Conservation (phyloP, 2,329 filamentous ascomycete genomes). For the Colletotrichum echinochloae region DNA sequence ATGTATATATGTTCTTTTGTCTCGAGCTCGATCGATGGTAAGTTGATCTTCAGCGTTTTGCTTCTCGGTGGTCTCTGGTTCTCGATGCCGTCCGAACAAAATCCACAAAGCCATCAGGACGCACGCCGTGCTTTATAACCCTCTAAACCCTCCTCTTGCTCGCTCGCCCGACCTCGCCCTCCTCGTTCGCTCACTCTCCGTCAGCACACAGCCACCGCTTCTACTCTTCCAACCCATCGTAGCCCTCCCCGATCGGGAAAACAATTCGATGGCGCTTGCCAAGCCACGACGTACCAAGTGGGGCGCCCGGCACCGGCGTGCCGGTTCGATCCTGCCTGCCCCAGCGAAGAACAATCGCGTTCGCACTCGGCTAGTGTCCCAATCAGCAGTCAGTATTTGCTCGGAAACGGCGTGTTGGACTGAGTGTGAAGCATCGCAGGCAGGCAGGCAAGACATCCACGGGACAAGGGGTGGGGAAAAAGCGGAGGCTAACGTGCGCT, state of each 20-base stretch:
- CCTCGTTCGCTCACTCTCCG: background rate
- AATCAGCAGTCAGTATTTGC: slow-evolving; percentile 12
- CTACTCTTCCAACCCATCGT: background rate
- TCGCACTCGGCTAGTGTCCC: slow-evolving; percentile 31
- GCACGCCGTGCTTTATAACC: background rate
- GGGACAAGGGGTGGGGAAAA: no score
- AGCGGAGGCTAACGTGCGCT: background rate
- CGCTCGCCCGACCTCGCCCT: background rate
- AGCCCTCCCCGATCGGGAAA: slow-evolving; percentile 29
- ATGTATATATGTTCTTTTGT: background rate
- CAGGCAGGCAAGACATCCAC: background rate
- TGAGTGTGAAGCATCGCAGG: background rate
- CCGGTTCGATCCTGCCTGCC: slow-evolving; percentile 16
- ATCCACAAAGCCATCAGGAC: background rate
- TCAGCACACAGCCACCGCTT: background rate
- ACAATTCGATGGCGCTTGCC: slow-evolving; percentile 34
- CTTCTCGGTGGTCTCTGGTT: background rate
- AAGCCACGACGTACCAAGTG: slow-evolving; percentile 37
- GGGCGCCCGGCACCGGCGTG: slow-evolving; percentile 29
- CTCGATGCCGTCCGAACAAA: background rate
- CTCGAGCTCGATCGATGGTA: background rate
- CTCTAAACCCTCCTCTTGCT: background rate
- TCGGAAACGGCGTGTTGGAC: background rate
- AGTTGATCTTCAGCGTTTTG: background rate
- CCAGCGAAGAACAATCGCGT: slow-evolving; percentile 1